Percentiles rank a stretch among this genome's conserved stretches.
Conservation (phyloP, 148 eudicot species). For the Suaeda aralocaspica region DNA sequence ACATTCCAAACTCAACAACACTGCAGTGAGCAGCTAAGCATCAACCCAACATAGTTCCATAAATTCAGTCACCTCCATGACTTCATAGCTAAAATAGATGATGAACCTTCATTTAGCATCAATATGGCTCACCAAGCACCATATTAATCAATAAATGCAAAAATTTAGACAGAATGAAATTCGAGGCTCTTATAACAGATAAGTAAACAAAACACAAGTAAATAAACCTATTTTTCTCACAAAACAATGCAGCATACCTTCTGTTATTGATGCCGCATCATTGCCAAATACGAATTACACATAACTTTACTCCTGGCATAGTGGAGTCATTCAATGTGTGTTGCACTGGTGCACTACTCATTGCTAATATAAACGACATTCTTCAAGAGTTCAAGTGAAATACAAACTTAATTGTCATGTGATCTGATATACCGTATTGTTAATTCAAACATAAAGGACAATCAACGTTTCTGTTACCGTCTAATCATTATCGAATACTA, state of each 20-base stretch:
- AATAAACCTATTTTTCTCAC: not conserved
- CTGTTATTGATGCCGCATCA: not conserved
- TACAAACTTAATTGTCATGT: not conserved
- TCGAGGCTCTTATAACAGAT: not conserved
- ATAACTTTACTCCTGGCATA: not conserved
- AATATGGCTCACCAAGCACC: not conserved
- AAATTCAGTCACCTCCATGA: not conserved
- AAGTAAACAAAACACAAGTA: not conserved
- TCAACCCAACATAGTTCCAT: not conserved
- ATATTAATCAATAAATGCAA: not conserved
- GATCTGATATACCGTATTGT: not conserved
- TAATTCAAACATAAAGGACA: conserved; percentile 3
- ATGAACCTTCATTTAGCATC: not conserved
- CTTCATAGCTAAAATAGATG: not conserved
- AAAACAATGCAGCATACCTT: not conserved
- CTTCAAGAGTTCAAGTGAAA: not conserved
- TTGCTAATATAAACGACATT: conserved; percentile 14
- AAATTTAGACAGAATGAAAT: not conserved
- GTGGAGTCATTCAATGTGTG: not conserved
- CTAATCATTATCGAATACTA: conserved; percentile 5
- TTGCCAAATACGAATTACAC: not conserved
- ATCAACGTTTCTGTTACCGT: not conserved
- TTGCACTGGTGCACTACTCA: conserved; percentile 14
- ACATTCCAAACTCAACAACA: not conserved
- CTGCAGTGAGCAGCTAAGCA: not conserved